phyloP scores from a whole-genome alignment of 768 basidiomycete species.

The Guyanaporus albipodus region DNA sequence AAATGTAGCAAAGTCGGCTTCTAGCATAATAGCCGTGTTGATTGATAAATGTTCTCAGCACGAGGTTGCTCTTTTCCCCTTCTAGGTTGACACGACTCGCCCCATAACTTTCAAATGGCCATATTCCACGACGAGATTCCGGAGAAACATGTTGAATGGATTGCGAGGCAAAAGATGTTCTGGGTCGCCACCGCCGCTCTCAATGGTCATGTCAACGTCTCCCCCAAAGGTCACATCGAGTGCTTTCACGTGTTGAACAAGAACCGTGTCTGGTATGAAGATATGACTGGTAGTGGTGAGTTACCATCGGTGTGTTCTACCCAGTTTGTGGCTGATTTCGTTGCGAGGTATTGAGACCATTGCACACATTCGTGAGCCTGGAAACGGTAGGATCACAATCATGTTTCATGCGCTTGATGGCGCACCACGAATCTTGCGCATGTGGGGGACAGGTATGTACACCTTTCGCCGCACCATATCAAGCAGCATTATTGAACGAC shows the following conservation, averaged over 20 bases:
- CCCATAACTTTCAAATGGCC: constrained; percentile 47
- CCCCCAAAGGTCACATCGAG: constrained; percentile 58
- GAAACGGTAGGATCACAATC: constrained; percentile 57
- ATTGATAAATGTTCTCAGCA: no score
- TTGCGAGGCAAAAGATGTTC: constrained; percentile 60
- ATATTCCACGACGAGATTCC: constrained; percentile 57
- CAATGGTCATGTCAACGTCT: constrained; percentile 63
- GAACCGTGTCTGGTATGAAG: constrained; percentile 67
- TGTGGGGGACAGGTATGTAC: constrained; percentile 53
- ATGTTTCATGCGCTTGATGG: constrained; percentile 62
- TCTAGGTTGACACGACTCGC: neutral
- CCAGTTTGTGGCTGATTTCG: neutral
- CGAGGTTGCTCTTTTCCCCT: neutral
- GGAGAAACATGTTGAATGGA: constrained; percentile 50
- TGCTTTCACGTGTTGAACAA: constrained; percentile 57
- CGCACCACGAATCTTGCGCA: constrained; percentile 51
- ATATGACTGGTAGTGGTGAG: constrained; percentile 65
- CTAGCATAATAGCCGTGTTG: no score
- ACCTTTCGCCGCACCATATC: neutral
- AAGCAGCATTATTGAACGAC: neutral
- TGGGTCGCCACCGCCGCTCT: constrained; percentile 71
- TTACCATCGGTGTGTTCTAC: neutral
- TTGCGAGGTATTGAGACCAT: constrained; percentile 52
- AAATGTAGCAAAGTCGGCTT: no score
- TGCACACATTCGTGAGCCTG: constrained; percentile 52